These are phyloP conservation scores for Debaryomyces robertsiae DNA, from an alignment of 1,139 yeast genomes.

Conservation along the genomic window DNA sequence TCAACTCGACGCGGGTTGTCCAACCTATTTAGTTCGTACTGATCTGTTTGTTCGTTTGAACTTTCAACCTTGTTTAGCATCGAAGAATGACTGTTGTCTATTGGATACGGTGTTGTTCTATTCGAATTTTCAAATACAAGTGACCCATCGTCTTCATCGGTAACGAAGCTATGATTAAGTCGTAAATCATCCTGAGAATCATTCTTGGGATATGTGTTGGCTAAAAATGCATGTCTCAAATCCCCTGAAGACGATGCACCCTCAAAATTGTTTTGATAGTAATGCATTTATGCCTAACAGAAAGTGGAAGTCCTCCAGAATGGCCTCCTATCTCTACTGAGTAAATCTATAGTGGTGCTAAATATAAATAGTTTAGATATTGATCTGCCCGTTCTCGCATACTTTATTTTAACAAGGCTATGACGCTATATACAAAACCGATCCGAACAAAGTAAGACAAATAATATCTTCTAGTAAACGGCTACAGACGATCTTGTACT, in stretches of 20 bases:
- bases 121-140: background rate
- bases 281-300: background rate
- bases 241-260: constrained; percentile 3
- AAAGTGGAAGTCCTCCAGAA: background rate
- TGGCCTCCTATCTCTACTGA: background rate
- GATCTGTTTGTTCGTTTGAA: constrained; percentile 4
- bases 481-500: no score
- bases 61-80: constrained; percentile 1
- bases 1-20: background rate
- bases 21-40: constrained; percentile 4
- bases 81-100: background rate
- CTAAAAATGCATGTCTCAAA: constrained; percentile 11
- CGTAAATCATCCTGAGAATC: constrained; percentile 1
- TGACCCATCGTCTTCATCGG: constrained; percentile 4
- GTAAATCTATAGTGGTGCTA: no score
- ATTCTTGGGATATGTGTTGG: constrained; percentile 7
- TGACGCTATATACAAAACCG: constrained; percentile 8
- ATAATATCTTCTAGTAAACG: no score
- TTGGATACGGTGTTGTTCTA: constrained; percentile 2
- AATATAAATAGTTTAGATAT: no score
- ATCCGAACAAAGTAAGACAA: no score
- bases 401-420: constrained; percentile 5
- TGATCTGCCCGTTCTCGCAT: constrained; percentile 1
- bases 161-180: constrained; percentile 1
- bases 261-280: constrained; percentile 4